A percentile compares a stretch with the other conserved stretches of the same genome.
Evolutionary conservation across 2,329 filamentous ascomycete genomes (phyloP).

Genomic region (Tolypocladium inflatum): DNA sequence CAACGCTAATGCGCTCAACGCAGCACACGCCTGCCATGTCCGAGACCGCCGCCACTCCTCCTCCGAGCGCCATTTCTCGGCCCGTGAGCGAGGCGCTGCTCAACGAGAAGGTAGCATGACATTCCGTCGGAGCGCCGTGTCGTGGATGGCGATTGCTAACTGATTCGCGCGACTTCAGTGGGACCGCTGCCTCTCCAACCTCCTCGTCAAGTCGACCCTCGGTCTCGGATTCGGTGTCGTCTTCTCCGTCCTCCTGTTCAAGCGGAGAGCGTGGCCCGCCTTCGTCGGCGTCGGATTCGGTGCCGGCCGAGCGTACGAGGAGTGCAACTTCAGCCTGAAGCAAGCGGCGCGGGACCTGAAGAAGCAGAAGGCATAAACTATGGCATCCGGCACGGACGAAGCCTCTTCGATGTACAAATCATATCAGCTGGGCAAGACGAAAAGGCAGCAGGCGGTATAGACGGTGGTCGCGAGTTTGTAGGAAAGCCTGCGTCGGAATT

Average conservation of each 20-base stretch:
- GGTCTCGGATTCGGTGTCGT: slow-evolving; percentile 96
- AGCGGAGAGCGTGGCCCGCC: slow-evolving; percentile 96
- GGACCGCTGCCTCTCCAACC: slow-evolving; percentile 96
- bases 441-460: slow-evolving; percentile 6
- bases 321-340: slow-evolving; percentile 80
- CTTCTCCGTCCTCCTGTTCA: slow-evolving; percentile 97
- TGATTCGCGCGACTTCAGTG: slow-evolving; percentile 47
- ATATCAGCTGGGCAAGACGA: slow-evolving; percentile 2
- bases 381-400: neutral
- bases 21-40: slow-evolving; percentile 33
- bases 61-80: slow-evolving; percentile 59
- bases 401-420: slow-evolving; percentile 15
- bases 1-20: neutral
- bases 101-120: slow-evolving; percentile 81
- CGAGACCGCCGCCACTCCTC: slow-evolving; percentile 39
- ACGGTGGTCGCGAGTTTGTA: slow-evolving; percentile 5
- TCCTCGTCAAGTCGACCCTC: slow-evolving; percentile 92
- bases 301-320: slow-evolving; percentile 92
- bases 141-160: neutral
- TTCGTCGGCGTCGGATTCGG: slow-evolving; percentile 91
- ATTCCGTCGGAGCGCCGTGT: neutral
- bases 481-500: neutral
- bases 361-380: slow-evolving; percentile 33
- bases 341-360: slow-evolving; percentile 49
- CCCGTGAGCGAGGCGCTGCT: slow-evolving; percentile 96